Base-by-base conservation (phyloP, 345 rosid genomes). In the Camelina neglecta region DNA sequence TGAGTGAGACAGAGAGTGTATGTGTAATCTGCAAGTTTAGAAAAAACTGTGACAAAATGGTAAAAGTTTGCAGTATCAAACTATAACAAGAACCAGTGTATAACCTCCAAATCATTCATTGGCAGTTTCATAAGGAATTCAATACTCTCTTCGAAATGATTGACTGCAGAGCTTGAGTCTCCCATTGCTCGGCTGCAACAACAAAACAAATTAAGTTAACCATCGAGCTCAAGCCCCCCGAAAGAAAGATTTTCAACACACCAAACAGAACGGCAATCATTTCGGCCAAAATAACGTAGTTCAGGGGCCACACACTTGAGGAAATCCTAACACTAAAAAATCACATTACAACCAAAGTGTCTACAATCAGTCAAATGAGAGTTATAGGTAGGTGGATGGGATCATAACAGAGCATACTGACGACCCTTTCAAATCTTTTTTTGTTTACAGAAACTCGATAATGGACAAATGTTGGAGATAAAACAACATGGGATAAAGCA, bases 1-100 rank as follows among this genome's bases (percentile, higher is more conserved):
- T 95, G 70, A 90, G 96, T 38, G 98, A 95, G 74, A 95, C 98
- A 74, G 98, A 92, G 60, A 90, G 96, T 4, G 98, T 89, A 81
- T 95, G 98, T 21, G 85, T 85, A 33, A 90, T 82, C 98, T 92
- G 92, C 61, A 62, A 42, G 36, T 72, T 72, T 18, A 55, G 45
- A 9, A 26, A 67, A 41, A 42, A 67, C 5, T 44, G 63, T 78
- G 54, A 53, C 8, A 61, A 38, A 78, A 67, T 35, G 45, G 69
- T 60, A 35, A 54, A n/a, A 42, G 10, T 4, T 11, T 36, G 48
- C 38, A 26, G 36, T 6, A 35, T 51, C 54, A 45, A 31, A 61
- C 39, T 49, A 7, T 31, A 53, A 73, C 38, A 67, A 78, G 26
- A 67, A 67, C 23, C 9, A 23, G 36, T 53, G 76, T 41, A 58